These are phyloP conservation scores for Colletotrichum plurivorum DNA, from an alignment of 2,329 filamentous ascomycete species.

Conservation along the genomic window DNA sequence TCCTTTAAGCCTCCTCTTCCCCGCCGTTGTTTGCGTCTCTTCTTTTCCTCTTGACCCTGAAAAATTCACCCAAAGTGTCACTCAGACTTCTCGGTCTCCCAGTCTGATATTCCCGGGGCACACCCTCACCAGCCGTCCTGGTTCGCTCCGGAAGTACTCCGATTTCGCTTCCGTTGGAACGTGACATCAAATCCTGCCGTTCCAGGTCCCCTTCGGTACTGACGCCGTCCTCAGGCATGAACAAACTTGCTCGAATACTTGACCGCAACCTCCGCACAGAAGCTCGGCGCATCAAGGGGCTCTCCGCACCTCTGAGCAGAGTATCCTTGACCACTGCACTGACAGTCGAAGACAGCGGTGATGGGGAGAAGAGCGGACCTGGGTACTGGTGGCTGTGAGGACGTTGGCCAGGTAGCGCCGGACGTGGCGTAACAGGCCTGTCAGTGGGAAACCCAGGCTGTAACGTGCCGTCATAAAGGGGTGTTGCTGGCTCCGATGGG, in stretches of 20 bases:
- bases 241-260: slow-evolving; percentile 68
- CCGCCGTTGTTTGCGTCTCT: slow-evolving; percentile 42
- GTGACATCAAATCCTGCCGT: slow-evolving; percentile 11
- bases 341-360: slow-evolving; percentile 72
- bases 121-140: slow-evolving; percentile 33
- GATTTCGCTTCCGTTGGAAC: slow-evolving; percentile 5
- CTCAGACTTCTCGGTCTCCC: slow-evolving; percentile 57
- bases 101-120: slow-evolving; percentile 39
- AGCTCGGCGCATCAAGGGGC: slow-evolving; percentile 55
- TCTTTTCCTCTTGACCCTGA: slow-evolving; percentile 53
- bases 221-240: slow-evolving; percentile 63
- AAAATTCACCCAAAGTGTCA: slow-evolving; percentile 58
- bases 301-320: slow-evolving; percentile 62
- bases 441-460: slow-evolving; percentile 41
- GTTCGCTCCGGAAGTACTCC: slow-evolving; percentile 28
- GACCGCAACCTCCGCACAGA: slow-evolving; percentile 64
- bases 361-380: slow-evolving; percentile 70
- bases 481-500: slow-evolving; percentile 50
- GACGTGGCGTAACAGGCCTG: slow-evolving; percentile 41
- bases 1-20: slow-evolving; percentile 31
- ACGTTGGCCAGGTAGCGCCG: slow-evolving; percentile 42
- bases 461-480: slow-evolving; percentile 48
- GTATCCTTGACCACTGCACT: slow-evolving; percentile 71
- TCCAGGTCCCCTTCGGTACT: slow-evolving; percentile 43
- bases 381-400: slow-evolving; percentile 57